phyloP scores from a whole-genome alignment of 306 rosid species.

The Morella rubra region DNA sequence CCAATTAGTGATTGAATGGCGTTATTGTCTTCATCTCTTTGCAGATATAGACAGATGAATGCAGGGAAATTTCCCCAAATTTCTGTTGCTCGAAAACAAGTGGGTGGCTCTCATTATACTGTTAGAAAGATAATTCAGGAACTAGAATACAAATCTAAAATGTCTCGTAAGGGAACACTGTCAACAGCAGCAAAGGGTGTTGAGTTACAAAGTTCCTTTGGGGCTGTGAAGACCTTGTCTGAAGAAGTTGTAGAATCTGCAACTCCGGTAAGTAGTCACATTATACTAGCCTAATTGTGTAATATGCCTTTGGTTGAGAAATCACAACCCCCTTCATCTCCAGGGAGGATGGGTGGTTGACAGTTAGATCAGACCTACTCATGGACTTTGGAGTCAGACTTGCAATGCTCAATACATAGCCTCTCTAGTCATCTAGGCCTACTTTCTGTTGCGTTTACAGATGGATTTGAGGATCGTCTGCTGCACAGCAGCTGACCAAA shows the following conservation, averaged over 20 bases:
- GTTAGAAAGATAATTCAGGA: slow-evolving; percentile 55
- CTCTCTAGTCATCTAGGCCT: neutral
- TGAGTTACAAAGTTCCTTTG: slow-evolving; percentile 19
- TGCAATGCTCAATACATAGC: neutral
- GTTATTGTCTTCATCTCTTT: neutral
- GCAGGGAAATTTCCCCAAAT: slow-evolving; percentile 55
- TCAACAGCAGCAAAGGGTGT: neutral
- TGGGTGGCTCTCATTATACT: slow-evolving; percentile 61
- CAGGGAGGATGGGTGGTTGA: neutral
- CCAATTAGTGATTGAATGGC: neutral
- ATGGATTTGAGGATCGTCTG: neutral
- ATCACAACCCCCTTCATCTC: neutral
- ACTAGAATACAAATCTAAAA: slow-evolving; percentile 41
- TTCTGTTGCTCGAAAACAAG: slow-evolving; percentile 27
- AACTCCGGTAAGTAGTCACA: slow-evolving; percentile 39
- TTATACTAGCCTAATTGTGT: neutral
- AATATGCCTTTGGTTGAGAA: neutral
- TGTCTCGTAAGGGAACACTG: neutral
- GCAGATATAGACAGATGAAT: slow-evolving; percentile 60
- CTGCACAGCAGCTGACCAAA: neutral
- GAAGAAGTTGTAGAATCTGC: slow-evolving; percentile 29
- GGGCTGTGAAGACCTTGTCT: slow-evolving; percentile 22
- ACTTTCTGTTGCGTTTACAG: neutral
- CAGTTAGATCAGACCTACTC: neutral
- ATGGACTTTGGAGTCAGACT: neutral